A percentile compares a stretch with the other conserved stretches of the same genome.
phyloP scores from a whole-genome alignment of 441 rosid species.

The Gossypium lobatum region DNA sequence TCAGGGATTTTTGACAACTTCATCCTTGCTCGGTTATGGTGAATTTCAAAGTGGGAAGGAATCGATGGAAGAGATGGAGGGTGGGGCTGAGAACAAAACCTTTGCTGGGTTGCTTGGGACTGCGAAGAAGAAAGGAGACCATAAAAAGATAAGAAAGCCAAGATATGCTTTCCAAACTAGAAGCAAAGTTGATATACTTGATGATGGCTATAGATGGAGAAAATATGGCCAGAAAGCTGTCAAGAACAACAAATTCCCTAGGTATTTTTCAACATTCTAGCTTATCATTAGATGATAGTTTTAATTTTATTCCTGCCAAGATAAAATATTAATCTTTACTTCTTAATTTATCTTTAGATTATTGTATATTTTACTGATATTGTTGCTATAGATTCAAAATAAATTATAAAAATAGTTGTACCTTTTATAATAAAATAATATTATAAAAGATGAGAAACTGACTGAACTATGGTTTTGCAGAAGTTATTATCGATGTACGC shows the following conservation, averaged over 20 bases:
- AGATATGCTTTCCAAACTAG: conserved; percentile 61
- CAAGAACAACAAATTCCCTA: conserved; percentile 55
- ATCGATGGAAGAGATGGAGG: conserved; percentile 25
- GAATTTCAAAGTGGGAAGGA: conserved; percentile 26
- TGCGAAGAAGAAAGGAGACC: conserved; percentile 18
- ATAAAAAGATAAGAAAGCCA: conserved; percentile 41
- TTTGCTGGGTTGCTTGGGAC: conserved; percentile 1
- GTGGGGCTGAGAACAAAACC: background rate
- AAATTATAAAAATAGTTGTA: background rate
- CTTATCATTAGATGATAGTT: background rate
- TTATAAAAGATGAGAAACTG: too few relatives aligned
- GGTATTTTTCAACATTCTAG: conserved; percentile 19
- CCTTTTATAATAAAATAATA: background rate
- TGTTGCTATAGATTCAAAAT: background rate
- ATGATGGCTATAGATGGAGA: conserved; percentile 72
- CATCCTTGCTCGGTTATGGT: conserved; percentile 2
- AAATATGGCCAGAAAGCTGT: conserved; percentile 70
- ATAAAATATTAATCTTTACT: background rate
- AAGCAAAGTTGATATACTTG: conserved; percentile 66
- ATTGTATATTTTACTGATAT: too few relatives aligned
- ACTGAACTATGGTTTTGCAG: background rate
- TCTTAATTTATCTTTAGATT: too few relatives aligned
- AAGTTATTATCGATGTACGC: conserved; percentile 10
- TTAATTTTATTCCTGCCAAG: background rate
- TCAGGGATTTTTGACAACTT: conserved; percentile 15